These are phyloP conservation scores for Fusarium neocosmosporiellum DNA, from an alignment of 2,329 filamentous ascomycete species.

Conservation along the genomic window DNA sequence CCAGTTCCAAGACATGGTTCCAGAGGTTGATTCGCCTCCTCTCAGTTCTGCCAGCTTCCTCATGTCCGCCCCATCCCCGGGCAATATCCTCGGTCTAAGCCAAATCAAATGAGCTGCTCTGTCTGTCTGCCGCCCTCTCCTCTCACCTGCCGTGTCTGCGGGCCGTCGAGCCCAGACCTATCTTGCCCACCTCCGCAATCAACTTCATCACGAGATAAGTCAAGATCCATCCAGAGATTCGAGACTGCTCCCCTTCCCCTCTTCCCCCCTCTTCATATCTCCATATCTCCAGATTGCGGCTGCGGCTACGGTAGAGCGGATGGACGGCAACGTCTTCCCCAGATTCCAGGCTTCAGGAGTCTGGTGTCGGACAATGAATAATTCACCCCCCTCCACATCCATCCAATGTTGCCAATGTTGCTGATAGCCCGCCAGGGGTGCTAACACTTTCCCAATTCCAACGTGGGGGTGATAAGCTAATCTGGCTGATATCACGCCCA, in stretches of 20 bases:
- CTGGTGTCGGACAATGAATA: not conserved
- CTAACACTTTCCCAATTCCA: constrained; percentile 12
- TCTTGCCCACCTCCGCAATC: constrained; percentile 31
- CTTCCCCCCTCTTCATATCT: not conserved
- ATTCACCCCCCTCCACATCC: constrained; percentile 2
- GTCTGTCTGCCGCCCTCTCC: not conserved
- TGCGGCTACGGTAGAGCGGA: constrained; percentile 28
- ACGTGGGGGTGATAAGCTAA: constrained; percentile 38
- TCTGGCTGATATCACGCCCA: constrained; percentile 33
- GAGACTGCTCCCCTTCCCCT: constrained; percentile 5
- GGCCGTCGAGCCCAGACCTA: constrained; percentile 19
- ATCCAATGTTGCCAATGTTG: constrained; percentile 3
- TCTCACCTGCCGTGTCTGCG: constrained; percentile 23
- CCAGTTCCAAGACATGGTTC: constrained; percentile 25
- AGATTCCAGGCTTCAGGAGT: constrained; percentile 33
- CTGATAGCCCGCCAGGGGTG: constrained; percentile 32
- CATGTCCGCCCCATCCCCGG: constrained; percentile 34
- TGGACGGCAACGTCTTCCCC: constrained; percentile 37
- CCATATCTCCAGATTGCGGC: constrained; percentile 10
- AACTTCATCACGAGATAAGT: constrained; percentile 35
- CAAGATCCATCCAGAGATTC: constrained; percentile 24
- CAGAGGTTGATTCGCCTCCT: constrained; percentile 31
- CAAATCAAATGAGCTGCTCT: constrained; percentile 7
- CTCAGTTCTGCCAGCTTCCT: constrained; percentile 24
- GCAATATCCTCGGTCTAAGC: constrained; percentile 31